phyloP scores from a whole-genome alignment of 1,284 basidiomycete species.

The Malassezia sp. region DNA sequence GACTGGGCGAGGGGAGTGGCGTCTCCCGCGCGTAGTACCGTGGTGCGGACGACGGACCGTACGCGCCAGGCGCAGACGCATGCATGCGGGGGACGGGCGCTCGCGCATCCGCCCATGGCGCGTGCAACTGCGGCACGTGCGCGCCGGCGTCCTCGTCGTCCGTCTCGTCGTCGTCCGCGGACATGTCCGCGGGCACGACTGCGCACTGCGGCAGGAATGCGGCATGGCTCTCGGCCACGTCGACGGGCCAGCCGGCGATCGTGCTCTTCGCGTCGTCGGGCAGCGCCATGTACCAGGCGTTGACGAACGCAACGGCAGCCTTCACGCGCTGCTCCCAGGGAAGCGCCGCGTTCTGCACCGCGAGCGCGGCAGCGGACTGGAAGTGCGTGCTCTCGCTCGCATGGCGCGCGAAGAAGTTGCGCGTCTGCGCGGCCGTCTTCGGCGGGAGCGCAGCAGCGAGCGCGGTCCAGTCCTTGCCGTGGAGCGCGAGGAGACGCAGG shows the following conservation, averaged over 20 bases:
- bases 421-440: slow-evolving; percentile 69
- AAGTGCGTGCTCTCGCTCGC: slow-evolving; percentile 34
- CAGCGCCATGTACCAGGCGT: slow-evolving; percentile 10
- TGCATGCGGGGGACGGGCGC: background rate
- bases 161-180: slow-evolving; percentile 11
- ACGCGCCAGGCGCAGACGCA: background rate
- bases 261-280: slow-evolving; percentile 4
- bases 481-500: slow-evolving; percentile 56
- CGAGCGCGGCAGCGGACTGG: slow-evolving; percentile 28
- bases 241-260: slow-evolving; percentile 10
- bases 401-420: slow-evolving; percentile 54
- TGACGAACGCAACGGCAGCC: slow-evolving; percentile 8
- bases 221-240: background rate
- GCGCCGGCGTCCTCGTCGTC: slow-evolving; percentile 10
- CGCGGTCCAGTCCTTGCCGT: slow-evolving; percentile 64
- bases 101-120: background rate
- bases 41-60: background rate
- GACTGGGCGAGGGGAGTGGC: background rate
- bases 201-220: background rate
- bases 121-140: no score
- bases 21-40: background rate
- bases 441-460: slow-evolving; percentile 63
- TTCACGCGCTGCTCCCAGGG: slow-evolving; percentile 18
- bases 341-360: slow-evolving; percentile 23
- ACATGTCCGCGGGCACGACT: background rate